Evolutionary conservation across 371 early-diverging fungal genomes (phyloP).

Genomic region (Coemansia sp.): DNA sequence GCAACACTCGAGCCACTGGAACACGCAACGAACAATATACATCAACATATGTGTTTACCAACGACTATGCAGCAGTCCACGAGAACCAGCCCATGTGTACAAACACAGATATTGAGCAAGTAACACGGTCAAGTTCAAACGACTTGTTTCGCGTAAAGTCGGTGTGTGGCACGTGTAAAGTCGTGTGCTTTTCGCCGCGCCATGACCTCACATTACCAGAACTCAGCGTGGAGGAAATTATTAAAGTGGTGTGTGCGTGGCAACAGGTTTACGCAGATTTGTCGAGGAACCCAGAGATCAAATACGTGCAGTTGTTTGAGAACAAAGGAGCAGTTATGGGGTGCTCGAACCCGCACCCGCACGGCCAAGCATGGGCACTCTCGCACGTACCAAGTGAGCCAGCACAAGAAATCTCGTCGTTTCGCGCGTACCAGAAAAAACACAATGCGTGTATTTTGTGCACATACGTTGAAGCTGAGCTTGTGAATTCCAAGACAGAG

Average conservation of each 20-base stretch:
- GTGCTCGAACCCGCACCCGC: constrained; percentile 93
- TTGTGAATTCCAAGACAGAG: constrained; percentile 8
- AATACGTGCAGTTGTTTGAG: constrained; percentile 92
- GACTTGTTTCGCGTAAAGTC: constrained; percentile 64
- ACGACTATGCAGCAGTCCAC: constrained; percentile 89
- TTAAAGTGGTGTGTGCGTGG: constrained; percentile 77
- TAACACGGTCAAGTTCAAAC: constrained; percentile 18
- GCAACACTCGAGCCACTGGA: constrained; percentile 76
- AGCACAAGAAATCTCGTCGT: constrained; percentile 62
- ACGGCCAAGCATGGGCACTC: constrained; percentile 89
- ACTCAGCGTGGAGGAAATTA: constrained; percentile 65
- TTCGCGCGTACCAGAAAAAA: constrained; percentile 57
- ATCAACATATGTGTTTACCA: constrained; percentile 75
- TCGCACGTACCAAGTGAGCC: constrained; percentile 80
- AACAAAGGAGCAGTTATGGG: constrained; percentile 97
- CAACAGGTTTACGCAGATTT: constrained; percentile 57
- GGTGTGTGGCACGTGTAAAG: constrained; percentile 79
- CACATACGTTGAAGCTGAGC: constrained; percentile 72
- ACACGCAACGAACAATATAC: constrained; percentile 71
- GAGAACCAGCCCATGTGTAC: constrained; percentile 58
- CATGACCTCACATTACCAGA: constrained; percentile 89
- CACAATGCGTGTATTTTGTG: constrained; percentile 70
- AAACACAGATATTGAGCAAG: constrained; percentile 32
- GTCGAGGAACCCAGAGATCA: constrained; percentile 53
- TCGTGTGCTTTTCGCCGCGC: constrained; percentile 85